Evolutionary conservation across 2,329 filamentous ascomycete species (phyloP), one percentile per base, ranked within the genome.

Genomic region (Blumeria hordei): DNA sequence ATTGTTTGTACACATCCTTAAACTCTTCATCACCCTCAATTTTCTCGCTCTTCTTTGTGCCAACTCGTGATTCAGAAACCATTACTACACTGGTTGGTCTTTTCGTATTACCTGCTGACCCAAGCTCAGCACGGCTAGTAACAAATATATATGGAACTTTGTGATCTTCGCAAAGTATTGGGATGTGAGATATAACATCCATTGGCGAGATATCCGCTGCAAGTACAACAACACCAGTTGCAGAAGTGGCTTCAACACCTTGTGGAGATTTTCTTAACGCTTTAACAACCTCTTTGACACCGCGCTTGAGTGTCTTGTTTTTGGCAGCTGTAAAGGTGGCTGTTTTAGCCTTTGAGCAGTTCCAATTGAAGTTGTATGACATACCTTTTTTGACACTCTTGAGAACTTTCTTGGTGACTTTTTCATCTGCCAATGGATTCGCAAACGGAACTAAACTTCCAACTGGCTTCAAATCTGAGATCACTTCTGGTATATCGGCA

Each of bases 261-360:
- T 78, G 69, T 56, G 85, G 76, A 12, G 87, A 90, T 74, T 96
- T 96, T 73, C 92, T 88, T 63, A 98, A 85, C 36, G 88, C 84
- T 74, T 98, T 98, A 72, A 96, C 88, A 66, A 94, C 90, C 73
- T 98, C 92, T 72, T 98, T 98, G 61, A 98, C 92, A 67, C 92
- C 92, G 66, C 92, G 88, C 74, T 94, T 94, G 66, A 98, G 84
- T 57, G 86, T 85, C 72, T 93, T 93, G 72, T 87, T 80, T 72
- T 94, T 94, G 64, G 92, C 88, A 62, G 90, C 92, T 96, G 69
- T 55, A 32, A 14, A 43, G 11, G n/a, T 8, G 28, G n/a, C 12
- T 18, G 10, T 21, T 11, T 32, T 18, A 36, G 45, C 9, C n/a
- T 8, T 39, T 28, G 39, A 50, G 63, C 58, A 62, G 61, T 35